Percentiles rank a stretch among this genome's conserved stretches.
phyloP scores from a whole-genome alignment of 768 basidiomycete genomes.

The Termitomyces sp. region DNA sequence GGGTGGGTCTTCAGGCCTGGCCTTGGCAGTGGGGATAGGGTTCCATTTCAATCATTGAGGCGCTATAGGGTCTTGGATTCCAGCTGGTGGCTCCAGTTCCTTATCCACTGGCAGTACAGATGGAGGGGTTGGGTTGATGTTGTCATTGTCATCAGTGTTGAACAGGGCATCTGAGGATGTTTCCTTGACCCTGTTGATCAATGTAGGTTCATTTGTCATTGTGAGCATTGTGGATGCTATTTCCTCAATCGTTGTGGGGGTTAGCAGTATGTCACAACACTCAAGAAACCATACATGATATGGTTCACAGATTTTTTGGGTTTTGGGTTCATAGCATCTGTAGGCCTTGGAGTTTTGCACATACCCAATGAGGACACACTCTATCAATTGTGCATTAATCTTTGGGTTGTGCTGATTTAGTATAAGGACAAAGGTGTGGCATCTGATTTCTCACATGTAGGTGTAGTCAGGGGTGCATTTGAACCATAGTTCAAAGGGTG shows the following conservation, averaged over 20 bases:
- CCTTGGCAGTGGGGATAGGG: background rate
- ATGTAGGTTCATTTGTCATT: background rate
- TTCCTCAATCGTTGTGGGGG: background rate
- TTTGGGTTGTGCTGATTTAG: no score
- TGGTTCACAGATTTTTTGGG: no score
- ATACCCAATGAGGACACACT: no score
- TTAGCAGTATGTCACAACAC: background rate
- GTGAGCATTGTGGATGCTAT: background rate
- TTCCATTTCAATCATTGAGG: background rate
- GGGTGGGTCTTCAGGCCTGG: background rate
- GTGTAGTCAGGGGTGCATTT: no score
- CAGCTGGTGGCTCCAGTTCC: background rate
- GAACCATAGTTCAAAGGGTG: no score
- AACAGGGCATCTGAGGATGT: background rate
- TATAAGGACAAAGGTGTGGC: no score
- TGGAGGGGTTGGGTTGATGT: background rate
- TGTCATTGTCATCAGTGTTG: background rate
- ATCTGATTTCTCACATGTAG: no score
- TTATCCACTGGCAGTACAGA: background rate
- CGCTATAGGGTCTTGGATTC: background rate
- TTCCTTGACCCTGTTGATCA: no score
- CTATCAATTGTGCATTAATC: no score
- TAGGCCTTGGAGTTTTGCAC: no score
- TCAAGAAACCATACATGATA: no score
- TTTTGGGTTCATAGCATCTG: no score